Evolutionary conservation across 2,329 filamentous ascomycete genomes (phyloP).

Genomic region (Calonectria pauciramosa): DNA sequence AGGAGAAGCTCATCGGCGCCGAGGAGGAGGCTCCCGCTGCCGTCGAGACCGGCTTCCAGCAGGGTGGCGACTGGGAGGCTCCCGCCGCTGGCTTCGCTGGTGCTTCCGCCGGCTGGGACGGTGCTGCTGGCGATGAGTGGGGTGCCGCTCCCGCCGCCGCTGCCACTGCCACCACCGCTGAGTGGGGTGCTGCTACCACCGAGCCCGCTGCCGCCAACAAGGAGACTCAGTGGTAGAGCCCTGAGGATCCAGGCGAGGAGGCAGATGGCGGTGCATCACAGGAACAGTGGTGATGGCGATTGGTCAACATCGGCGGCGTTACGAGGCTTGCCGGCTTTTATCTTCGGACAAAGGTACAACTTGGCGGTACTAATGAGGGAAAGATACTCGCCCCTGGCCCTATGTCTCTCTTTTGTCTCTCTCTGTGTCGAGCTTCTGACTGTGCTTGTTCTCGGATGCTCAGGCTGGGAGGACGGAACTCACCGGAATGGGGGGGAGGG

Average conservation of each 20-base stretch:
- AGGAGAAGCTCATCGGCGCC: constrained; percentile 89
- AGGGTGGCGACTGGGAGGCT: constrained; percentile 87
- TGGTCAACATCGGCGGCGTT: constrained; percentile 46
- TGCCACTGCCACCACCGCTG: constrained; percentile 70
- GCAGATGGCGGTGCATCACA: constrained; percentile 16
- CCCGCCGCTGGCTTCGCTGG: constrained; percentile 78
- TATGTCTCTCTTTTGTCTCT: constrained; percentile 37
- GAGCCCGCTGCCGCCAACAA: constrained; percentile 65
- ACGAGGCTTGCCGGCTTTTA: constrained; percentile 45
- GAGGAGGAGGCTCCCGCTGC: constrained; percentile 85
- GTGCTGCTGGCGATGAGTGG: constrained; percentile 73
- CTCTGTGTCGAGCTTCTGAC: constrained; percentile 33
- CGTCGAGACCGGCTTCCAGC: constrained; percentile 83
- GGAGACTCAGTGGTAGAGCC: constrained; percentile 67
- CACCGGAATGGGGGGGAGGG: constrained; percentile 71
- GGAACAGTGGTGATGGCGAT: constrained; percentile 35
- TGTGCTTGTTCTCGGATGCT: constrained; percentile 30
- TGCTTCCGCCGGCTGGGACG: constrained; percentile 70
- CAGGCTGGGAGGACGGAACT: constrained; percentile 28
- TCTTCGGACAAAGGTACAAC: constrained; percentile 60
- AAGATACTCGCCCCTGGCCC: constrained; percentile 84
- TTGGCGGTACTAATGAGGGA: constrained; percentile 96
- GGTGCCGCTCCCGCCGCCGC: constrained; percentile 69
- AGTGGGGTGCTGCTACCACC: constrained; percentile 78
- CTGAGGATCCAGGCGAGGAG: constrained; percentile 34